Percentiles rank a stretch among this genome's conserved stretches.
Evolutionary conservation across 441 rosid species (phyloP).

Genomic region (Arabidopsis lyrata): DNA sequence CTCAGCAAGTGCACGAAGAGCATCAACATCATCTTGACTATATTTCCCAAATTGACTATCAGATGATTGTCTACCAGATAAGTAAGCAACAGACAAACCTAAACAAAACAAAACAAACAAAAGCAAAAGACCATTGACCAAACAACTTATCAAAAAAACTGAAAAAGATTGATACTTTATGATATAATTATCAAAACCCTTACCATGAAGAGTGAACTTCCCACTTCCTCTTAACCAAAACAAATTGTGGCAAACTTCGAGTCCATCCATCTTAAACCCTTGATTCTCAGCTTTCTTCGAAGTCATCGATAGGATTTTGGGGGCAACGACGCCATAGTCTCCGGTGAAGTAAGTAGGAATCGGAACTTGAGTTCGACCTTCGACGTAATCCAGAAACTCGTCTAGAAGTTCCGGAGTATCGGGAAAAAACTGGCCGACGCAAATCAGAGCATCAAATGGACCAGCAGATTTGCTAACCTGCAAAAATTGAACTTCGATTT

Average conservation of each 20-base stretch:
- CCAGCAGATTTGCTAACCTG: conserved; percentile 95
- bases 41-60: conserved; percentile 75
- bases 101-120: conserved; percentile 32
- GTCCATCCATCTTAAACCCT: conserved; percentile 93
- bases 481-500: neutral
- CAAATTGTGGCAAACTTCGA: conserved; percentile 67
- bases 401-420: conserved; percentile 67
- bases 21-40: conserved; percentile 84
- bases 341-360: conserved; percentile 91
- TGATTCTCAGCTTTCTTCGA: conserved; percentile 63
- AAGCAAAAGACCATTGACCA: neutral
- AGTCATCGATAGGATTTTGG: conserved; percentile 64
- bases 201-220: conserved; percentile 81
- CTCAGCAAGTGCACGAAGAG: conserved; percentile 90
- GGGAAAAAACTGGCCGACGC: conserved; percentile 95
- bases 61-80: conserved; percentile 75
- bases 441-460: conserved; percentile 83
- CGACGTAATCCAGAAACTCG: conserved; percentile 69
- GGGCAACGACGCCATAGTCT: conserved; percentile 79
- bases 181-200: neutral
- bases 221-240: conserved; percentile 96
- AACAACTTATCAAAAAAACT: no score
- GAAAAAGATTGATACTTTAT: neutral
- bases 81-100: conserved; percentile 85
- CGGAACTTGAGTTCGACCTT: conserved; percentile 75